A percentile compares a stretch with the other conserved stretches of the same genome.
Conservation (phyloP, 257 asterid genomes). For the Echium plantagineum region DNA sequence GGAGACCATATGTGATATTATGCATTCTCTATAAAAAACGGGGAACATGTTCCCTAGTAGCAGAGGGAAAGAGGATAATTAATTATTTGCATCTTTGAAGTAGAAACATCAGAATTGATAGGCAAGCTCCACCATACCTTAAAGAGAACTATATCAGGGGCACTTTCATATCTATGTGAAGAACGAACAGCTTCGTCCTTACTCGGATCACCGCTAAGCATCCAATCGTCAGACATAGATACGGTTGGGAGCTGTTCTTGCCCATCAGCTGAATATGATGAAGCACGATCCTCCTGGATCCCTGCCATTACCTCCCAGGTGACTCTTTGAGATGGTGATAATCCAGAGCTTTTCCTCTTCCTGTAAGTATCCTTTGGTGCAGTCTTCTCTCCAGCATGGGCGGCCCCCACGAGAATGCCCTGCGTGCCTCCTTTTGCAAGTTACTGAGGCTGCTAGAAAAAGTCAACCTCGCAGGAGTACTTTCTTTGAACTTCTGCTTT, state of each 20-base stretch:
- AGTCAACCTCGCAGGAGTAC: conserved; percentile 69
- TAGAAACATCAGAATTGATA: conserved; percentile 1
- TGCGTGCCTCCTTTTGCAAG: conserved; percentile 92
- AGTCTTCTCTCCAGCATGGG: conserved; percentile 69
- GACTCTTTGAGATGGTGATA: conserved; percentile 72
- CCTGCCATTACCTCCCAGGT: conserved; percentile 92
- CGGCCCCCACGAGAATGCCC: conserved; percentile 98
- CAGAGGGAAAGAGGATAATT: neutral
- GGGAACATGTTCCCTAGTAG: neutral
- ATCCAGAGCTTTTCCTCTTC: conserved; percentile 89
- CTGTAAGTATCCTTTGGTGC: conserved; percentile 65
- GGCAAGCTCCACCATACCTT: conserved; percentile 44
- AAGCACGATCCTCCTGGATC: conserved; percentile 77
- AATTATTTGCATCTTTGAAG: neutral
- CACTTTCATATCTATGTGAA: conserved; percentile 86
- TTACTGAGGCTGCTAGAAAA: conserved; percentile 79
- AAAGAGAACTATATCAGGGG: conserved; percentile 86
- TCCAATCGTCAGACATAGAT: conserved; percentile 92
- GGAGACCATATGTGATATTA: neutral
- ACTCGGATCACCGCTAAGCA: conserved; percentile 72
- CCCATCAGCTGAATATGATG: conserved; percentile 67
- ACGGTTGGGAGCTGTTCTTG: conserved; percentile 88
- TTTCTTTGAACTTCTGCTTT: conserved; percentile 65
- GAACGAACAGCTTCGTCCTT: conserved; percentile 93
- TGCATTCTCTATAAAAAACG: neutral